Evolutionary conservation across 495 filamentous ascomycete species (phyloP), one percentile per base, ranked within the genome.

Genomic region (Margaritispora aquatica): DNA sequence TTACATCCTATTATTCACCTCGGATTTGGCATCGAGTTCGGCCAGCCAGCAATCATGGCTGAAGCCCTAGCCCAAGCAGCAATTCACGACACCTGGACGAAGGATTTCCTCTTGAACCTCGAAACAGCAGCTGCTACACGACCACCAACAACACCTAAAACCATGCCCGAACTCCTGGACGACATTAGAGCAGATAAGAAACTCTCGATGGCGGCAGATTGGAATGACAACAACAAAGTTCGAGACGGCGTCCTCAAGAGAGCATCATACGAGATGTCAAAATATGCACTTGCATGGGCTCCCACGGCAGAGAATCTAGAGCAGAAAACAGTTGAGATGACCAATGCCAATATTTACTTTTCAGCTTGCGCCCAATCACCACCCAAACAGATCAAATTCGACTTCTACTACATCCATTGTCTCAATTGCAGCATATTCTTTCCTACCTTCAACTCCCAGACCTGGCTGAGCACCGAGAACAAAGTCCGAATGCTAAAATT

Each of bases 1-100:
- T 64, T 94, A 1, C 91, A 96, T 66, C 88, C 89, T 9, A 60
- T 93, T 7, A 96, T 96, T 63, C 90, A 96, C 63, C 78, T 96
- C 11, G 89, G 90, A 38, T 94, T 89, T 66, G 90, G 86, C 1
- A 63, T 96, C 19, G 89, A 96, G 63, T 95, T 89, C 73, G 63
- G 79, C 1, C 88, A 93, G 66, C 89, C 88, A 2, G 88, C 88
- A 36, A 84, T 96, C 41, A 77, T 96, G 19, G 88, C 90, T 1
- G 85, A 94, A 77, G 92, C 74, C 1, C 77, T 96, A 5, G 89
- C 92, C 2, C 84, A 93, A 74, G 74, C 87, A 9, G 83, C 86
- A 2, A 79, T 88, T 7, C 85, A 89, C 63, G 71, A 74, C 0
- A 66, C 75, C 38, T 79, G 78, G 67, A 67, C 86, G 0, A 71